Evolutionary conservation across 1,284 basidiomycete genomes (phyloP).

Genomic region (Prillingera fragicola): DNA sequence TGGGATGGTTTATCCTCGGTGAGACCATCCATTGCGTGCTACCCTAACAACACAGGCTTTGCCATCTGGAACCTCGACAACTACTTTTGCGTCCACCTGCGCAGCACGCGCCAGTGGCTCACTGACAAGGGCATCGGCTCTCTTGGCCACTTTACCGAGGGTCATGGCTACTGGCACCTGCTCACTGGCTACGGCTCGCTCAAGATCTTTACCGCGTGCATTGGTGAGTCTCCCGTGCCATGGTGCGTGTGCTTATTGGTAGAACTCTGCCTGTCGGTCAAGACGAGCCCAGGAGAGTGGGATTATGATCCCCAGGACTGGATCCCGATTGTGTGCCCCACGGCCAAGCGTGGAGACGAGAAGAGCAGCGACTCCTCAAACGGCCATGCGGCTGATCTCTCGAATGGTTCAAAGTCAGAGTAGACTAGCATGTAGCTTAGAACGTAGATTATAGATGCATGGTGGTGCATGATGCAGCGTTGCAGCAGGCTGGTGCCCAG

Average conservation of each 20-base stretch:
- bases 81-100: conserved; percentile 48
- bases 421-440: no score
- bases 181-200: conserved; percentile 51
- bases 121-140: conserved; percentile 22
- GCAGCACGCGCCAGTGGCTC: conserved; percentile 14
- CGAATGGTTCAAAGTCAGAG: no score
- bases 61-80: conserved; percentile 55
- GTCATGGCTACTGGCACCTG: conserved; percentile 54
- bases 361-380: conserved; percentile 1
- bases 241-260: background rate
- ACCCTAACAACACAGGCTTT: no score
- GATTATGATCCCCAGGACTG: conserved; percentile 19
- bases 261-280: conserved; percentile 34
- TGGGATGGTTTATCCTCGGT: conserved; percentile 43
- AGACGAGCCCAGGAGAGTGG: conserved; percentile 27
- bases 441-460: no score
- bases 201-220: conserved; percentile 46
- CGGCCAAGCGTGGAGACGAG: background rate
- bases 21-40: no score
- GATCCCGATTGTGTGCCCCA: conserved; percentile 20
- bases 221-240: conserved; percentile 28
- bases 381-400: no score
- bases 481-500: no score
- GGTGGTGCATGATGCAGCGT: no score
- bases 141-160: conserved; percentile 39